phyloP scores from a whole-genome alignment of 306 rosid species.

The Prunus campanulata region DNA sequence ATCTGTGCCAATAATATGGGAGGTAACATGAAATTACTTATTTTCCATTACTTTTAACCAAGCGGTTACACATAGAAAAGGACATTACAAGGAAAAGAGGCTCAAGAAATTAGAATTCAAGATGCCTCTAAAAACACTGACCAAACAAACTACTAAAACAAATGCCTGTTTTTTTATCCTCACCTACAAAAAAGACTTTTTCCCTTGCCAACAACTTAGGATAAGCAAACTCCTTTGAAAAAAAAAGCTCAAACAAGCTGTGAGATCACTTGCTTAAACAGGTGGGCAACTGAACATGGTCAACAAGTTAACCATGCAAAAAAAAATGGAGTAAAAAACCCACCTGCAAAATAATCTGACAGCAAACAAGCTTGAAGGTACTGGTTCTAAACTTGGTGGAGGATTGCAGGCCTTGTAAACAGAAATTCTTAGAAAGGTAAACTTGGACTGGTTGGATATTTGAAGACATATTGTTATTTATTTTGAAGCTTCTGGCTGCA shows the following conservation, averaged over 20 bases:
- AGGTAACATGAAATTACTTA: neutral
- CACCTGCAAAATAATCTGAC: conserved; percentile 52
- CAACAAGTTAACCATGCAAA: conserved; percentile 52
- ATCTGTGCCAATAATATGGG: neutral
- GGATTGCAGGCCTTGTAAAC: conserved; percentile 45
- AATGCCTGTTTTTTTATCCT: conserved; percentile 34
- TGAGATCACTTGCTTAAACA: conserved; percentile 36
- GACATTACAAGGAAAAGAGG: conserved; percentile 23
- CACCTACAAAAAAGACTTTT: conserved; percentile 32
- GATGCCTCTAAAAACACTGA: conserved; percentile 24
- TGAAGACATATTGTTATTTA: conserved; percentile 23
- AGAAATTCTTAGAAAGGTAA: conserved; percentile 14
- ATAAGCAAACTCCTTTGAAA: conserved; percentile 32
- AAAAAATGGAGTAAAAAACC: conserved; percentile 35
- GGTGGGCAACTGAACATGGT: conserved; percentile 44
- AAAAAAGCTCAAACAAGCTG: conserved; percentile 38
- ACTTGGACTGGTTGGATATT: conserved; percentile 16
- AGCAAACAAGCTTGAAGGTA: conserved; percentile 42
- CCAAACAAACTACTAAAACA: conserved; percentile 28
- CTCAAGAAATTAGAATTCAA: conserved; percentile 17
- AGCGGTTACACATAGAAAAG: conserved; percentile 12
- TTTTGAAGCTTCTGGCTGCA: conserved; percentile 23
- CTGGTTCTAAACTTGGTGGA: conserved; percentile 28
- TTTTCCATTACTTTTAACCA: conserved; percentile 21
- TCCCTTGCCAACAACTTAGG: conserved; percentile 11